Base-by-base conservation (phyloP, 2,329 filamentous ascomycete species). In the Neopestalotiopsis sp. region DNA sequence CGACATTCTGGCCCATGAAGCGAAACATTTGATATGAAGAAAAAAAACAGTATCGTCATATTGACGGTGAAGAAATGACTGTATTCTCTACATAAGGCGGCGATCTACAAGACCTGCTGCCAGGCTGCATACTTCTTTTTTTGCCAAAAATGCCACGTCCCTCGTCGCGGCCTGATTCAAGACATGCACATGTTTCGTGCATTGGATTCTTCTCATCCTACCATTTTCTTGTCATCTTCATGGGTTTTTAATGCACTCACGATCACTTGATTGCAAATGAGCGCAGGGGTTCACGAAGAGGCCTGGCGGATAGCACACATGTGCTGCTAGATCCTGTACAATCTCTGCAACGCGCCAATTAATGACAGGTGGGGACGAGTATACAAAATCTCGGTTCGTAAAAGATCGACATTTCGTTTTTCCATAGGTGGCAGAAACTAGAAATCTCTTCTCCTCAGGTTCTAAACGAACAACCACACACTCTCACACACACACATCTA, bases 161-260 rank as follows among this genome's bases (percentile, higher is more conserved):
- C 17, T 53, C 45, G 45, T 53, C 17, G 45, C 45, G 45, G 45
- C n/a, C 45, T 53, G 45, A 53, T 53, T 53, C 45, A 53, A 53
- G 45, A 53, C 45, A 20, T n/a, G 45, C 45, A 53, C 45, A 53
- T n/a, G 45, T 53, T 53, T 53, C 45, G 45, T 53, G n/a, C 45
- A 9, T 53, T 53, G 45, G 45, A 17, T 20, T 17, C 7, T 53
- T 53, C 45, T 53, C 42, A n/a, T 20, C 45, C 17, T 38, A 38
- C 34, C 34, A 38, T 38, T 38, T 38, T 10, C 10, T 38, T 38
- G 34, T 7, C 34, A 38, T 38, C 10, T 38, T 38, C 34, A 38
- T 38, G 34, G 34, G 34, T 38, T 38, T 38, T 38, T 38, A 38
- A 38, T 38, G 34, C 34, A 38, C 34, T 38, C 34, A 38, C 10